phyloP scores from a whole-genome alignment of 257 asterid genomes.

The Avicennia marina region DNA sequence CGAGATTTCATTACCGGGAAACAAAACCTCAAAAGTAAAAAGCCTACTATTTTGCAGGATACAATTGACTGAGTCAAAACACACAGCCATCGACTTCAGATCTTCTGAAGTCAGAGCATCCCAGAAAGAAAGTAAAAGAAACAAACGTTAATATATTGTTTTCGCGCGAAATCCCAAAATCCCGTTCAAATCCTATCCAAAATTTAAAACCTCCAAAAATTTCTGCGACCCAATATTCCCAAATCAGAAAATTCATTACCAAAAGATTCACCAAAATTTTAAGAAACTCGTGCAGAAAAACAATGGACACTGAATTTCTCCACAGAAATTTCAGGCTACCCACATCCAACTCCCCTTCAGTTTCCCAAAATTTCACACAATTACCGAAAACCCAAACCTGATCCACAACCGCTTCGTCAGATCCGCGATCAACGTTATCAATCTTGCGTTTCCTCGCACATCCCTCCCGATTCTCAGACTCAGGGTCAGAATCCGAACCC shows the following conservation, averaged over 20 bases:
- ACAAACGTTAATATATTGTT: constrained; percentile 22
- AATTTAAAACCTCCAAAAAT: constrained; percentile 12
- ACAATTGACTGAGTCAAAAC: constrained; percentile 55
- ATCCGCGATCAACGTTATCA: constrained; percentile 58
- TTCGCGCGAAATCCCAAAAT: constrained; percentile 68
- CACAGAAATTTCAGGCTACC: neutral
- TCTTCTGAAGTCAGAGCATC: constrained; percentile 43
- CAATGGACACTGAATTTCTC: neutral
- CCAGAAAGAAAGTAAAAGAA: constrained; percentile 1
- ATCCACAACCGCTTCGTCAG: constrained; percentile 49
- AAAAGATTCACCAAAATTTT: constrained; percentile 17
- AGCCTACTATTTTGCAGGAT: constrained; percentile 7
- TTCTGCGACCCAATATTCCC: constrained; percentile 24
- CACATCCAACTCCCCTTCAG: constrained; percentile 5
- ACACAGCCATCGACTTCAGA: constrained; percentile 38
- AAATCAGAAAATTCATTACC: constrained; percentile 31
- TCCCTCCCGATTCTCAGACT: constrained; percentile 40
- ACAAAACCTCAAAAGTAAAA: neutral
- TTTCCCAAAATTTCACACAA: constrained; percentile 13
- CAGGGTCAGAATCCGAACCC: constrained; percentile 38
- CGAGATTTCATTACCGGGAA: constrained; percentile 20
- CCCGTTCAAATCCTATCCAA: constrained; percentile 31
- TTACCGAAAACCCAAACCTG: constrained; percentile 38
- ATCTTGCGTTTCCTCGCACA: constrained; percentile 45
- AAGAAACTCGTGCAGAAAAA: constrained; percentile 4